These are phyloP conservation scores for Chlorella ohadii DNA, from an alignment of 139 green algal genomes.

Conservation along the genomic window DNA sequence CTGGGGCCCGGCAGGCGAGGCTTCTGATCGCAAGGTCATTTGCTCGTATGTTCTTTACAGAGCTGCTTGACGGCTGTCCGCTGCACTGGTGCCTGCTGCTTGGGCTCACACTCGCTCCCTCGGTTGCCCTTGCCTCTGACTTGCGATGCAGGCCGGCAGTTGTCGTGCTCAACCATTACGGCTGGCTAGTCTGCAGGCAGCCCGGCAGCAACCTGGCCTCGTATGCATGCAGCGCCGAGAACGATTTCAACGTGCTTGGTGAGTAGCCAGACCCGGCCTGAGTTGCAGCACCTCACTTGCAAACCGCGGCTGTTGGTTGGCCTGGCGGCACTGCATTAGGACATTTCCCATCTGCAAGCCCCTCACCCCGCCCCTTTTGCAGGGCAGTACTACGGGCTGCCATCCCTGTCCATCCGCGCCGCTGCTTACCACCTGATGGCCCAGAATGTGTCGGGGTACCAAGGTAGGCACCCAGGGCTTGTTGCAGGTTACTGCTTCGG, in stretches of 20 bases:
- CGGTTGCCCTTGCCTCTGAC: not conserved
- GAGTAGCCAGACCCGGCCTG: not conserved
- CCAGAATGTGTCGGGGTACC: not conserved
- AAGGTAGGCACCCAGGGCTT: too few relatives aligned
- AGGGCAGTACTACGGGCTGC: slow-evolving; percentile 19
- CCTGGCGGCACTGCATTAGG: too few relatives aligned
- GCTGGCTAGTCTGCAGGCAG: not conserved
- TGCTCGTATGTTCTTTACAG: too few relatives aligned
- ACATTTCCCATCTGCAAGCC: too few relatives aligned
- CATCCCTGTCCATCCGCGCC: not conserved
- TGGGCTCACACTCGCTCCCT: too few relatives aligned
- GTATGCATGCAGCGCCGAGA: not conserved
- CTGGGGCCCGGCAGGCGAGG: too few relatives aligned
- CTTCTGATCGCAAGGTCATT: too few relatives aligned
- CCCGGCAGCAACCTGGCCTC: not conserved
- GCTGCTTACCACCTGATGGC: slow-evolving; percentile 14
- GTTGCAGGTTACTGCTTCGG: too few relatives aligned
- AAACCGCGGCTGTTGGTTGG: not conserved
- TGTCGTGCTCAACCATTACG: slow-evolving; percentile 9
- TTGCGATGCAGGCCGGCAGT: not conserved
- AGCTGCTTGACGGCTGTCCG: too few relatives aligned
- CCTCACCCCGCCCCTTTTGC: not conserved
- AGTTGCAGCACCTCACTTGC: not conserved
- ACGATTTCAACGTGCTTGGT: not conserved
- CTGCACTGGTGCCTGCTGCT: too few relatives aligned